Evolutionary conservation across 139 green algal genomes (phyloP).

Genomic region (Mychonastes homosphaera): DNA sequence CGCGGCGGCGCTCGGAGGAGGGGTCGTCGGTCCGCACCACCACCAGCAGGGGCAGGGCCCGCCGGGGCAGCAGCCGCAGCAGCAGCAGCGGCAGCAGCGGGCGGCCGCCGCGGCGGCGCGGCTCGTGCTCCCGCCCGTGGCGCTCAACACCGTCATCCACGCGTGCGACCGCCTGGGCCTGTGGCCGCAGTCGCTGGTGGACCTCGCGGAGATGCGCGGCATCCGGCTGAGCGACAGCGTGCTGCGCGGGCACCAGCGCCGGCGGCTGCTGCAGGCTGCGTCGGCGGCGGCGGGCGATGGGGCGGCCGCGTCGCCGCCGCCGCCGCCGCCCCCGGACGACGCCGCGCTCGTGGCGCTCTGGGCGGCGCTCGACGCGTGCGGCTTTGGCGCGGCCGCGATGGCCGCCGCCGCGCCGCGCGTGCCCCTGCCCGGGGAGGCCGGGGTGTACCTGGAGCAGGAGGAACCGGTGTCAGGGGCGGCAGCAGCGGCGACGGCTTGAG

Average conservation of each 20-base stretch:
- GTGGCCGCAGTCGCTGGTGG: conserved; percentile 18
- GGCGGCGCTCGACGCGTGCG: not conserved
- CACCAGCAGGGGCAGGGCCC: too few species aligned
- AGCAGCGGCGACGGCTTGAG: not conserved
- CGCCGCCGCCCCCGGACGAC: too few species aligned
- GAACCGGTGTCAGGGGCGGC: not conserved
- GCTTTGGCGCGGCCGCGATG: not conserved
- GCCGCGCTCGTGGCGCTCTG: not conserved
- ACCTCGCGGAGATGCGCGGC: conserved; percentile 14
- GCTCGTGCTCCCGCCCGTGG: too few species aligned
- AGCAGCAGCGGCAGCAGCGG: too few species aligned
- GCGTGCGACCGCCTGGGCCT: conserved; percentile 10
- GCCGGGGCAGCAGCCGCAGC: too few species aligned
- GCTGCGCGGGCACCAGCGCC: not conserved
- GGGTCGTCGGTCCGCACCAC: too few species aligned
- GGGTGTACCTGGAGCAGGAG: not conserved
- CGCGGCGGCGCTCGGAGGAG: conserved; percentile 6
- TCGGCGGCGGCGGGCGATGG: too few species aligned
- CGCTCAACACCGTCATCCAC: conserved; percentile 11
- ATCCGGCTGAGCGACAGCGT: conserved; percentile 1
- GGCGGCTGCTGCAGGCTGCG: not conserved
- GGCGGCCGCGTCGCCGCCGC: too few species aligned
- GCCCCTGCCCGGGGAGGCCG: too few species aligned
- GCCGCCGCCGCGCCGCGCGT: not conserved
- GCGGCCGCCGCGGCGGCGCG: too few species aligned